These are phyloP conservation scores for Dalbergia cochinchinensis DNA, from an alignment of 306 rosid species.

Conservation along the genomic window DNA sequence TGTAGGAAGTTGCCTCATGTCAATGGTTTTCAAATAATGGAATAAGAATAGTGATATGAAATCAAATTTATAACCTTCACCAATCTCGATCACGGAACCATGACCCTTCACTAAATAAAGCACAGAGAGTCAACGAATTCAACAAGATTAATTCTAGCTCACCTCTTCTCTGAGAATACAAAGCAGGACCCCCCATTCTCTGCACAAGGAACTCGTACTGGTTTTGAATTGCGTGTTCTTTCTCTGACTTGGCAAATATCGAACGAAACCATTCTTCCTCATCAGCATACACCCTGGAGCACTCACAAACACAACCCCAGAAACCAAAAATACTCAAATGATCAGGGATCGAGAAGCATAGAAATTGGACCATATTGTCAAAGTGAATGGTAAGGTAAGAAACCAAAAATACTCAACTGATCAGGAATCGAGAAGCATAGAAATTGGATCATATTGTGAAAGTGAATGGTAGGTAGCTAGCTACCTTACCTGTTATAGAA, in stretches of 20 bases:
- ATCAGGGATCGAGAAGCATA: not conserved
- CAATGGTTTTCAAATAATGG: not conserved
- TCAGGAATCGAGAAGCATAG: not conserved
- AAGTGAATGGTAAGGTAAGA: not conserved
- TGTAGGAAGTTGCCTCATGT: not conserved
- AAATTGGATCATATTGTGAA: too few species aligned
- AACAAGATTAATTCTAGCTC: not conserved
- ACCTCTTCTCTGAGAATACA: slow-evolving; percentile 90
- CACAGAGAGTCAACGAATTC: not conserved
- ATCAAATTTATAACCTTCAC: not conserved
- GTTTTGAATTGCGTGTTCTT: slow-evolving; percentile 79
- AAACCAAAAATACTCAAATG: slow-evolving; percentile 3
- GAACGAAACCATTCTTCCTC: slow-evolving; percentile 85
- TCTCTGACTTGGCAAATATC: slow-evolving; percentile 71
- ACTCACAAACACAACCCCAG: not conserved
- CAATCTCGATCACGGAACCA: not conserved
- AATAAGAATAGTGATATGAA: not conserved
- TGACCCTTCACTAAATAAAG: not conserved
- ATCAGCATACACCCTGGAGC: slow-evolving; percentile 77
- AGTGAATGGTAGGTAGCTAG: too few species aligned
- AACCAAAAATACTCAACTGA: not conserved
- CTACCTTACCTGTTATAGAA: slow-evolving; percentile 75
- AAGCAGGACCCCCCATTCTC: slow-evolving; percentile 88
- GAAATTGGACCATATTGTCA: too few species aligned
- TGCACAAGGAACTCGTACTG: slow-evolving; percentile 91